These are phyloP conservation scores for Ceratocystis papillata DNA, from an alignment of 2,329 filamentous ascomycete species.

Conservation along the genomic window DNA sequence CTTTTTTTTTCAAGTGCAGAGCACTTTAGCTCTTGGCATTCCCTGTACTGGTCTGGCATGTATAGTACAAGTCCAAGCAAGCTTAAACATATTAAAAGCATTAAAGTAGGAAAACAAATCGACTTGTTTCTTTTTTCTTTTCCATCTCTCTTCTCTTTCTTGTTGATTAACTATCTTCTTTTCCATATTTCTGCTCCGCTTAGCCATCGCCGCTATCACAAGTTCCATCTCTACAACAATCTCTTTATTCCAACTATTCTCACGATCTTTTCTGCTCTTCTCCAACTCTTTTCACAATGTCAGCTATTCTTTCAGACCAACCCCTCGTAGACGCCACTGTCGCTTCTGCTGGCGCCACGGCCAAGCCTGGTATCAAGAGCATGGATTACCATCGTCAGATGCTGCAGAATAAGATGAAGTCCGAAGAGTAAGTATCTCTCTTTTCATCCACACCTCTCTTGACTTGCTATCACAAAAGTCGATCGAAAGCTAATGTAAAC, in stretches of 20 bases:
- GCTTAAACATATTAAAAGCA: background rate
- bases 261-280: background rate
- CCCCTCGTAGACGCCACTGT: conserved; percentile 25
- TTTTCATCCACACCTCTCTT: background rate
- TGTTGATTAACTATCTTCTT: background rate
- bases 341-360: conserved; percentile 29
- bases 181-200: background rate
- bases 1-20: too few relatives aligned
- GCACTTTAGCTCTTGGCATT: too few relatives aligned
- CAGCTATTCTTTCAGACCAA: conserved; percentile 9
- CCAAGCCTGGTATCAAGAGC: conserved; percentile 46
- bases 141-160: background rate
- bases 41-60: too few relatives aligned
- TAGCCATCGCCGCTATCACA: too few relatives aligned
- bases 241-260: background rate
- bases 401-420: conserved; percentile 56
- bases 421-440: conserved; percentile 47
- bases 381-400: conserved; percentile 72
- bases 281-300: background rate
- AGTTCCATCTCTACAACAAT: background rate
- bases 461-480: background rate
- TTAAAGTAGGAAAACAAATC: background rate
- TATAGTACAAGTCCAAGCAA: background rate
- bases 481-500: conserved; percentile 5
- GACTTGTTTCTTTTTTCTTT: background rate